Base-by-base conservation (phyloP, 352 stramenopile genomes). In the Globisporangium parvum region DNA sequence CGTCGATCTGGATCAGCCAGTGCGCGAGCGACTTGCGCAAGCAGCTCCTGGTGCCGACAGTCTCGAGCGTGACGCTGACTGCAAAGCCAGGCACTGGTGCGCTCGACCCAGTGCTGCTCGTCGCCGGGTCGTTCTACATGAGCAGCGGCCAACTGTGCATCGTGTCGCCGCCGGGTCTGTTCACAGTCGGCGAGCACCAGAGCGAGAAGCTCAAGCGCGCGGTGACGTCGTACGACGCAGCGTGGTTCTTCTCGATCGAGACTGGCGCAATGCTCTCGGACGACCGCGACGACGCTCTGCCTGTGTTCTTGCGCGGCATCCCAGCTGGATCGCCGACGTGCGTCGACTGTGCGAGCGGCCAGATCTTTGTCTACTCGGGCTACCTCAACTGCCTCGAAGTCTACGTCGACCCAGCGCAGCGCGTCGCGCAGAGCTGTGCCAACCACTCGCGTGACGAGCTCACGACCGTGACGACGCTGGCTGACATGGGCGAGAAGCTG, bases 371-470 rank as follows among this genome's bases (percentile, higher is more conserved):
- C 3, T 85, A 83, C 44, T 89, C 78, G 0, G 70, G 77, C 9
- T 86, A 85, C 48, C 54, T 88, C n/a, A 87, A 87, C 35, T 87
- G 74, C 24, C 47, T 88, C 8, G 75, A 88, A 59, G 74, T 85
- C 31, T 88, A 87, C 49, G 47, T 59, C 14, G 48, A 73, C 40
- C 35, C 57, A 41, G 45, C 44, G 15, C 59, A 53, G 41, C 14
- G 35, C 4, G 47, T 28, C 15, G 26, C 49, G 33, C 37, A n/a
- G 21, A 64, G 58, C 14, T 9, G 46, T 2, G n/a, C 33, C 20
- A 24, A 64, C 17, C 45, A 15, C 15, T 37, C 51, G 10, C 21
- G 10, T 6, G 42, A 48, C 5, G 46, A 21, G 18, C 47, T 53
- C 26, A 55, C 26, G 17, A 26, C 54, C 17, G 58, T 28, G 21